Percentiles rank a stretch among this genome's conserved stretches.
phyloP scores from a whole-genome alignment of 2,329 filamentous ascomycete genomes.

The Ceratocystis papillata region DNA sequence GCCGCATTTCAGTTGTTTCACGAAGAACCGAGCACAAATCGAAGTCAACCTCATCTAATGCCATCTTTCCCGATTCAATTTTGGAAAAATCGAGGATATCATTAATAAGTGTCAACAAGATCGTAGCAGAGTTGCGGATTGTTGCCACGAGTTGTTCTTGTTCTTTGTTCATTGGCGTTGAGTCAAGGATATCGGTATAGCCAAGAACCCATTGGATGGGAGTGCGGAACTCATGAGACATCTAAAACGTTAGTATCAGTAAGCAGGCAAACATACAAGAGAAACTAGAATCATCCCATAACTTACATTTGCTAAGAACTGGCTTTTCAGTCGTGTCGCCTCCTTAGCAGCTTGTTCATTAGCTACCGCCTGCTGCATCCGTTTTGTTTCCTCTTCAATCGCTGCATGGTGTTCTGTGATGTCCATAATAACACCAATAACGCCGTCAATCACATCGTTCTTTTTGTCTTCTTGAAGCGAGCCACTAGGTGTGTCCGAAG shows the following conservation, averaged over 20 bases:
- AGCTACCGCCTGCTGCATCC: slow-evolving; percentile 59
- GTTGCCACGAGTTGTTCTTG: slow-evolving; percentile 66
- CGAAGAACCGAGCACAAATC: slow-evolving; percentile 61
- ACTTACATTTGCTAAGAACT: slow-evolving; percentile 58
- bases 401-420: slow-evolving; percentile 61
- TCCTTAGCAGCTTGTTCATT: slow-evolving; percentile 72
- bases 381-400: slow-evolving; percentile 52
- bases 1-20: slow-evolving; percentile 78
- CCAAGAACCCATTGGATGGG: slow-evolving; percentile 73
- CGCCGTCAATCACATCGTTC: slow-evolving; percentile 51
- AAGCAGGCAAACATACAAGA: background rate
- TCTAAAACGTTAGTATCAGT: slow-evolving; percentile 33
- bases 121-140: slow-evolving; percentile 69
- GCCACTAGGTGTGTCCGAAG: slow-evolving; percentile 30
- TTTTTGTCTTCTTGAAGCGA: slow-evolving; percentile 8
- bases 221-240: slow-evolving; percentile 70
- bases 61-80: slow-evolving; percentile 64
- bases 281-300: background rate
- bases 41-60: slow-evolving; percentile 73
- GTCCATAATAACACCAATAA: slow-evolving; percentile 71
- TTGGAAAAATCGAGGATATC: slow-evolving; percentile 88
- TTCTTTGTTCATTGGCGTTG: slow-evolving; percentile 57
- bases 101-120: slow-evolving; percentile 76
- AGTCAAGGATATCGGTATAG: slow-evolving; percentile 64
- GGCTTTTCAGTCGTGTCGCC: slow-evolving; percentile 67